Evolutionary conservation across 2,329 filamentous ascomycete genomes (phyloP).

Genomic region (Botryosphaeria dothidea): DNA sequence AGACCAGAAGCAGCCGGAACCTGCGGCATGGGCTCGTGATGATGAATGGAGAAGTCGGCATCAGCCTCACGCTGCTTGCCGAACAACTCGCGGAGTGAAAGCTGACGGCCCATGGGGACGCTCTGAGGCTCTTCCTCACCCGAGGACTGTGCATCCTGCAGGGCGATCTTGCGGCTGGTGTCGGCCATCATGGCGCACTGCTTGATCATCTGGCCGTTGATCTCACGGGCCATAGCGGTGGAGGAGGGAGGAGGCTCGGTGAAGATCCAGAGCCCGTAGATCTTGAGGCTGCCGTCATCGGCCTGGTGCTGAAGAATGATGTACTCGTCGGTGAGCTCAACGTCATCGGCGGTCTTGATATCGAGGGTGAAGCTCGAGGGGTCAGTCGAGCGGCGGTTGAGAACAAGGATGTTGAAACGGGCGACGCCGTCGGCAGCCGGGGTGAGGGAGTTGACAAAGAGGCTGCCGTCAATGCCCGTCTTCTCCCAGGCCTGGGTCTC

Average conservation of each 20-base stretch:
- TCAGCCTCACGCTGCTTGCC: conserved; percentile 56
- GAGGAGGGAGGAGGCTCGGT: conserved; percentile 58
- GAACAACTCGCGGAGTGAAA: conserved; percentile 56
- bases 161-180: conserved; percentile 44
- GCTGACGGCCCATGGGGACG: conserved; percentile 54
- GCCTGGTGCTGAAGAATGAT: conserved; percentile 58
- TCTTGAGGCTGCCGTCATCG: conserved; percentile 33
- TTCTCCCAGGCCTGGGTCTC: conserved; percentile 76
- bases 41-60: conserved; percentile 52
- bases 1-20: background rate
- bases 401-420: conserved; percentile 47
- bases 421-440: conserved; percentile 37
- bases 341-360: conserved; percentile 43
- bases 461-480: conserved; percentile 77
- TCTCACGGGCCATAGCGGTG: conserved; percentile 52
- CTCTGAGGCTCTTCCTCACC: conserved; percentile 39
- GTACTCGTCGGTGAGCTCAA: conserved; percentile 57
- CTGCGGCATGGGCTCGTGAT: conserved; percentile 30
- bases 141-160: conserved; percentile 22
- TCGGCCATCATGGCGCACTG: conserved; percentile 57
- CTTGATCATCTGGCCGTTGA: conserved; percentile 56
- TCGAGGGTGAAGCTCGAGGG: conserved; percentile 45
- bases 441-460: conserved; percentile 76
- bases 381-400: conserved; percentile 51
- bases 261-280: conserved; percentile 67